phyloP scores from a whole-genome alignment of 106 monocot species.

The Dendrobium officinale region DNA sequence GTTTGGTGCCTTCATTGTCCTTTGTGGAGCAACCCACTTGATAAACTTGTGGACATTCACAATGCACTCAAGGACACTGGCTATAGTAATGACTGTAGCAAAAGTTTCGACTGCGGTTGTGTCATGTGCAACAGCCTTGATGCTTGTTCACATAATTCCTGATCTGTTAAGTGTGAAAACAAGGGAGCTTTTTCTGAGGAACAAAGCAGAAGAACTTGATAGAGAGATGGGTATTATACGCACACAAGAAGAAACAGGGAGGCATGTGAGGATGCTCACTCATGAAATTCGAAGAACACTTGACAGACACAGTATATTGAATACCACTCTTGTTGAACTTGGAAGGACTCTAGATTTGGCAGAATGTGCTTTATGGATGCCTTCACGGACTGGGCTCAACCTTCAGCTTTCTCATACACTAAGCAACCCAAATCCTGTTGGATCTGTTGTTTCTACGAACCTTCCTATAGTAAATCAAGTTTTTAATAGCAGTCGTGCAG shows the following conservation, averaged over 20 bases:
- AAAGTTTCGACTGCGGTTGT: slow-evolving; percentile 76
- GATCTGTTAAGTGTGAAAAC: slow-evolving; percentile 83
- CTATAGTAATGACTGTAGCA: slow-evolving; percentile 75
- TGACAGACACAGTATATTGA: slow-evolving; percentile 44
- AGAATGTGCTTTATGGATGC: slow-evolving; percentile 97
- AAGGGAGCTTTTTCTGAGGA: slow-evolving; percentile 71
- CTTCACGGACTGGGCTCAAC: slow-evolving; percentile 50
- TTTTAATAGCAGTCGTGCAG: slow-evolving; percentile 68
- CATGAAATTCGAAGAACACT: slow-evolving; percentile 95
- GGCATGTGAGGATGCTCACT: slow-evolving; percentile 90
- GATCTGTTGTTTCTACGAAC: slow-evolving; percentile 52
- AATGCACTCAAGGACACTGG: slow-evolving; percentile 54
- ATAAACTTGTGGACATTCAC: slow-evolving; percentile 86
- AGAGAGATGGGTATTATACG: slow-evolving; percentile 83
- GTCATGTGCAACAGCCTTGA: slow-evolving; percentile 81
- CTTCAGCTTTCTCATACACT: slow-evolving; percentile 86
- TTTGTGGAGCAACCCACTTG: slow-evolving; percentile 92
- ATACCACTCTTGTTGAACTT: slow-evolving; percentile 34
- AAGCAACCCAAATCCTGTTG: slow-evolving; percentile 38
- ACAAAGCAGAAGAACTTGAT: slow-evolving; percentile 43
- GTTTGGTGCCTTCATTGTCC: slow-evolving; percentile 89
- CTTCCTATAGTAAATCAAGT: slow-evolving; percentile 72
- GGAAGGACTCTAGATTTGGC: slow-evolving; percentile 69
- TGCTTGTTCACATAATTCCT: slow-evolving; percentile 89
- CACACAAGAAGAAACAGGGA: slow-evolving; percentile 81